phyloP scores from a whole-genome alignment of 2,329 filamentous ascomycete genomes.

The Neurospora sp. region DNA sequence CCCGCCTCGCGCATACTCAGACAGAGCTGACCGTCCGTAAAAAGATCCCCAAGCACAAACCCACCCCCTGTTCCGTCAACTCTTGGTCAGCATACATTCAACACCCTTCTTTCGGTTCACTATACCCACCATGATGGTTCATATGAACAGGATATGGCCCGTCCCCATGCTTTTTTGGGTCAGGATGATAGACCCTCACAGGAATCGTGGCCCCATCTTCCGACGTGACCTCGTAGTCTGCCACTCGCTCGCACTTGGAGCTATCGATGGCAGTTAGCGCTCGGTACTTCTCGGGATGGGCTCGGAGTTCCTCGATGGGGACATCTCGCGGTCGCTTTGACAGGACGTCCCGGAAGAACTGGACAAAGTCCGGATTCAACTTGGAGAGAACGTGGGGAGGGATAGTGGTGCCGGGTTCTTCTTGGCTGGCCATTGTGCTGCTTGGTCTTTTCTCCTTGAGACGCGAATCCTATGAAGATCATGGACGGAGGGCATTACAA shows the following conservation, averaged over 20 bases:
- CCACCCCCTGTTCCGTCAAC: constrained; percentile 23
- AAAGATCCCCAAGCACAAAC: constrained; percentile 27
- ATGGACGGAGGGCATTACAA: background rate
- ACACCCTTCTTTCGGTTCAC: background rate
- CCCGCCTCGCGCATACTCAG: constrained; percentile 27
- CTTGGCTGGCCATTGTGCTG: background rate
- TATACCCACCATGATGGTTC: constrained; percentile 24
- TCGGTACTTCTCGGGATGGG: constrained; percentile 19
- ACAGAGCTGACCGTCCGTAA: constrained; percentile 24
- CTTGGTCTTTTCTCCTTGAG: background rate
- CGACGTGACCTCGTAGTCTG: constrained; percentile 19
- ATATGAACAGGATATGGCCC: constrained; percentile 26
- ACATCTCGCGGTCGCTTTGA: constrained; percentile 14
- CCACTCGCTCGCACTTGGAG: constrained; percentile 20
- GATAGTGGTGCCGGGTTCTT: background rate
- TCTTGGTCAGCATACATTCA: background rate
- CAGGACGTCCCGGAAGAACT: constrained; percentile 18
- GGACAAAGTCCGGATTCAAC: constrained; percentile 24
- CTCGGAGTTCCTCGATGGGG: constrained; percentile 22
- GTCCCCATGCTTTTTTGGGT: constrained; percentile 18
- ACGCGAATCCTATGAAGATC: background rate
- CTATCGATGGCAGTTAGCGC: constrained; percentile 20
- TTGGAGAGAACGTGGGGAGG: constrained; percentile 14
- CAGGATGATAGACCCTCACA: constrained; percentile 25
- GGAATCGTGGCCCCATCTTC: constrained; percentile 21